Base-by-base conservation (phyloP, 2,329 filamentous ascomycete species). In the Penicillium thymicola region DNA sequence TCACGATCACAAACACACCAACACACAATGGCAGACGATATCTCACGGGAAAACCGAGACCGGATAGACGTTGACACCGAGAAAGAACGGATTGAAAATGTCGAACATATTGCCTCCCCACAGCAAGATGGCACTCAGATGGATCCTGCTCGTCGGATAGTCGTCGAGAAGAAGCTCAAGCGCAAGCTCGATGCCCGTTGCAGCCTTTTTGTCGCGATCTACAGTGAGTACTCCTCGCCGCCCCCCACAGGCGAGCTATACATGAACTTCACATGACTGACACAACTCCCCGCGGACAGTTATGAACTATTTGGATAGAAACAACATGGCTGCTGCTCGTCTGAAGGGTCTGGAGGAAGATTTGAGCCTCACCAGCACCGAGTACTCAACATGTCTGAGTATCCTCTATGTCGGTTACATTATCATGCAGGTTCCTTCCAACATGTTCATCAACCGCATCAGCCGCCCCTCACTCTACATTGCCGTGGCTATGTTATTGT, bases 401-500 rank as follows among this genome's bases (percentile, higher is more conserved):
- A 53, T 80, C 75, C 60, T 68, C 25, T 79, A 79, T 43, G 74
- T 80, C 4, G 77, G 77, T 4, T 79, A 78, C 58, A 74, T 79
- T 30, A 65, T 79, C 50, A 72, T 76, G 7, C 78, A 80, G 54
- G 70, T 80, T 0, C 78, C 78, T 0, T 78, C 76, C 21, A 80
- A 80, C 59, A 65, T 81, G 28, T 72, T 77, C 51, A 70, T 81
- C 51, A 77, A 78, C 30, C 74, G 73, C 6, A 76, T 76, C 57
- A 76, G 76, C 69, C 68, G 79, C 18, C 73, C 70, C 1, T 80
- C 76, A 65, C 72, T 74, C n/a, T 70, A 70, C n/a, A 75, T 76
- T 4, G 76, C 76, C 0, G 72, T 77, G 8, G 75, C 74, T 41
- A 80, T 80, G 78, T 72, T 76, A 1, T 60, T 85, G 11, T 87